Evolutionary conservation across 345 rosid genomes (phyloP), one percentile per base, ranked within the genome.

Genomic region (Euphorbia lathyris): DNA sequence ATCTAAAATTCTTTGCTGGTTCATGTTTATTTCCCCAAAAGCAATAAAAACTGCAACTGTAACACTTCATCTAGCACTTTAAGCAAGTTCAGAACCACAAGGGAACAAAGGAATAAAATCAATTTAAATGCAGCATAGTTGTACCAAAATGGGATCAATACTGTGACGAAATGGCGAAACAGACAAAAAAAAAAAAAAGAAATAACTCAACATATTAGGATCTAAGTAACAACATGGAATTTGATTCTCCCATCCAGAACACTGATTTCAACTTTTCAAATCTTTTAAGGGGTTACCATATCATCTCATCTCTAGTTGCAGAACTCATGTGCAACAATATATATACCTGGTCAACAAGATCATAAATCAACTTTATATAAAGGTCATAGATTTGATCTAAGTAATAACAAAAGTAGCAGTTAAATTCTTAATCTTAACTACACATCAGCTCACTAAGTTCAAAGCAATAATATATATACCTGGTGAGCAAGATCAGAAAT

Each of bases 401-500:
- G n/a, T n/a, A n/a, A n/a, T n/a, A n/a, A n/a, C n/a, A n/a, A n/a
- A n/a, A n/a, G n/a, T n/a, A n/a, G n/a, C n/a, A n/a, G 88, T 87
- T 79, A 92, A 74, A 52, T 87, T 82, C 80, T 85, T 84, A 65
- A 92, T 64, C 9, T 25, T 13, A n/a, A 3, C 22, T 10, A 40
- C 11, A 42, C 25, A 9, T 42, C 58, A 73, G 16, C n/a, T 32
- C 30, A 48, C 14, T 60, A 5, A 32, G 29, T 40, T 62, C 22
- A 69, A 29, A 14, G 68, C 50, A 20, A 48, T 7, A 40, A 51
- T 72, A n/a, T 40, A 69, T 60, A 74, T 76, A 95, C 99, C 97
- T 95, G 97, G 73, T 92, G 98, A 58, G 94, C 99, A 63, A 95
- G 90, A 85, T 95, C 96, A 59, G 86, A 90, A 64, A 95, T 81